These are phyloP conservation scores for Coemansia umbellata DNA, from an alignment of 192 early-diverging fungal genomes.

Conservation along the genomic window DNA sequence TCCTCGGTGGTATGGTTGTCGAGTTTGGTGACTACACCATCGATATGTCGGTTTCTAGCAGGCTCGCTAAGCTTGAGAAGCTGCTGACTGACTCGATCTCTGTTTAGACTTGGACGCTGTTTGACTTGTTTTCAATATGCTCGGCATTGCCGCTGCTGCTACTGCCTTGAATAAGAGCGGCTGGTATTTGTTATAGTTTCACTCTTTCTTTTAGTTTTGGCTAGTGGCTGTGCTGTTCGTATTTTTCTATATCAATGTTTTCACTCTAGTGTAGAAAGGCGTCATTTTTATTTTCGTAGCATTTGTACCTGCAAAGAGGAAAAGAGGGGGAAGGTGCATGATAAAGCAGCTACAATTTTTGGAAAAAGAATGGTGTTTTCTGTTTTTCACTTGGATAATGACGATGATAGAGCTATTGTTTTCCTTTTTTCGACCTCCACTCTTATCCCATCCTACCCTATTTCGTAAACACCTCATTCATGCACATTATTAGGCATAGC, in stretches of 20 bases:
- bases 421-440: neutral
- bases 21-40: constrained; percentile 98
- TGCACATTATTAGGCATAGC: too few species aligned
- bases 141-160: too few species aligned
- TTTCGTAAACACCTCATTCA: too few species aligned
- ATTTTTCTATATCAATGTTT: too few species aligned
- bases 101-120: constrained; percentile 8
- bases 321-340: too few species aligned
- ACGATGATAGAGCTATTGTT: neutral
- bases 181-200: neutral
- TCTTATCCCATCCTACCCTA: neutral
- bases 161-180: too few species aligned
- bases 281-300: too few species aligned
- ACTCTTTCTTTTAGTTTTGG: neutral
- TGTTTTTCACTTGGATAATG: neutral
- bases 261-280: too few species aligned
- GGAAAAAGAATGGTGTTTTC: too few species aligned
- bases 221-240: neutral
- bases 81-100: constrained; percentile 65
- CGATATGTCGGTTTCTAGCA: constrained; percentile 93
- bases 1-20: constrained; percentile 94
- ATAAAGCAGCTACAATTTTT: too few species aligned
- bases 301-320: too few species aligned
- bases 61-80: constrained; percentile 94
- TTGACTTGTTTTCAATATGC: neutral